Base-by-base conservation (phyloP, 768 basidiomycete species). In the Tubosaeta brunneosetosa region DNA sequence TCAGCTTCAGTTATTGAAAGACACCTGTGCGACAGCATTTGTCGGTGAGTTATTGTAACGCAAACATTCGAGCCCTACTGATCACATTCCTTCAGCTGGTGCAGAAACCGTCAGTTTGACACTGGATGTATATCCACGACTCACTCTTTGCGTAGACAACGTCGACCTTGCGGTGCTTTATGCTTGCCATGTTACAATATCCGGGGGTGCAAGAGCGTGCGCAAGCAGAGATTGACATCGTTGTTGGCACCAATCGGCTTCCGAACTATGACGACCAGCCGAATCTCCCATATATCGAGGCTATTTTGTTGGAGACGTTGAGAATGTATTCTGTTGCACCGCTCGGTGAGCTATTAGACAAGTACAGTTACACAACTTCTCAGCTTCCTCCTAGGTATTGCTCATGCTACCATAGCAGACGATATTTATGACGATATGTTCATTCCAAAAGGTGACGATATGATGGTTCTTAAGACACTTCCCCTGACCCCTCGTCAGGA, bases 141-240 rank as follows among this genome's bases (percentile, higher is more conserved):
- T 55, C 29, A 44, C 1, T 40, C 25, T 4, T 45, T 47, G 22
- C 10, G 22, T 26, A 60, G 56, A 49, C 52, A 3, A n/a, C 47
- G 1, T 36, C 66, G 2, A 55, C 54, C 9, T 42, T 58, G 44
- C 16, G n/a, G n/a, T 44, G n/a, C 2, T 72, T 74, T 49, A 52
- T 72, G 52, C 57, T 71, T n/a, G 64, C 63, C n/a, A 73, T 72
- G 67, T 32, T 66, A 6, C 53, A 54, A 6, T 27, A 69, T 49
- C 72, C 67, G 1, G 65, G 64, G 11, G 61, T 66, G 16, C 69
- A 73, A 44, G 42, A 48, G 7, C 55, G 53, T 32, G 71, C 71
- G 29, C 60, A 67, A 4, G 61, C 61, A 31, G 71, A 72, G 51
- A 51, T 73, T 9, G 61, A 65, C 12, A 34, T 45, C 0, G 62